A percentile compares a stretch with the other conserved stretches of the same genome.
Evolutionary conservation across 192 early-diverging fungal species (phyloP).

Genomic region (Backusella circina): DNA sequence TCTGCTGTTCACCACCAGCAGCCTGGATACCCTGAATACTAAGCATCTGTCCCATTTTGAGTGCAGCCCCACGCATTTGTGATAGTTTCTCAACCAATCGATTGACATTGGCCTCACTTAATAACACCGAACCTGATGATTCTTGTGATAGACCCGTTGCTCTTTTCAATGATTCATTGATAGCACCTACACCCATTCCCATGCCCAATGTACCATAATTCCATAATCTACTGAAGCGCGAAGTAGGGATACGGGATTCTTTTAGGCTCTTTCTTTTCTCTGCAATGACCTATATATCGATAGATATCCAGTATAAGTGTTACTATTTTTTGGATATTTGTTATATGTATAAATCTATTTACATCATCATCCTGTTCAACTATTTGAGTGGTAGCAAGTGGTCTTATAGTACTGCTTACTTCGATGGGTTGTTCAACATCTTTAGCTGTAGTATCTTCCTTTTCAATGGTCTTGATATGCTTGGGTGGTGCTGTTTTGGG

Average conservation of each 20-base stretch:
- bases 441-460: background rate
- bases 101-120: constrained; percentile 81
- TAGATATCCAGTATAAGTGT: too few relatives aligned
- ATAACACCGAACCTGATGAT: constrained; percentile 44
- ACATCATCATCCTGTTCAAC: background rate
- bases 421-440: background rate
- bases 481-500: background rate
- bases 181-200: constrained; percentile 68
- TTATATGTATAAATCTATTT: background rate
- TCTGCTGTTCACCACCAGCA: constrained; percentile 35
- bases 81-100: constrained; percentile 82
- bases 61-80: constrained; percentile 92
- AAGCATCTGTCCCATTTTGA: constrained; percentile 97
- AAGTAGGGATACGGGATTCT: constrained; percentile 69
- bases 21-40: constrained; percentile 81
- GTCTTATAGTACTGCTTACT: background rate
- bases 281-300: background rate
- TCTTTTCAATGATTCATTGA: constrained; percentile 61
- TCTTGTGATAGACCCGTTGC: constrained; percentile 47
- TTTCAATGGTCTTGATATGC: background rate
- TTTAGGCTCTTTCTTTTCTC: constrained; percentile 22
- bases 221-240: constrained; percentile 70
- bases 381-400: background rate
- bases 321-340: too few relatives aligned
- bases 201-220: constrained; percentile 81